These are phyloP conservation scores for Clonostachys rosea DNA, from an alignment of 2,329 filamentous ascomycete species.

Conservation along the genomic window DNA sequence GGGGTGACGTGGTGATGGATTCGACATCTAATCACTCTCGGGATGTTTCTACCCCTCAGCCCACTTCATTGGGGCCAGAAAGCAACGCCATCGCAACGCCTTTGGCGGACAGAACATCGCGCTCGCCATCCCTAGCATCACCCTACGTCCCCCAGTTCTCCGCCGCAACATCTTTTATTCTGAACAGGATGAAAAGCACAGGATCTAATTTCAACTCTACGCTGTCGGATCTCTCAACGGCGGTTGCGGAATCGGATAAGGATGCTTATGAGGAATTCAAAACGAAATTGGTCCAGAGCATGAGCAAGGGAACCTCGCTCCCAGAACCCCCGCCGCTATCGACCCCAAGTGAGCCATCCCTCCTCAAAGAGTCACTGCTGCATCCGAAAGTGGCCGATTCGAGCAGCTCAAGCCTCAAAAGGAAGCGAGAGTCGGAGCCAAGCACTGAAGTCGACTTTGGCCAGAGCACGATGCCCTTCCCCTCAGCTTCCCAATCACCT, in stretches of 20 bases:
- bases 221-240: not conserved
- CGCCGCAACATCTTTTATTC: slow-evolving; percentile 5
- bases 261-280: not conserved
- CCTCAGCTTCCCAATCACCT: not conserved
- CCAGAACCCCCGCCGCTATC: not conserved
- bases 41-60: too few species aligned
- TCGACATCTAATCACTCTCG: too few species aligned
- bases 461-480: slow-evolving; percentile 19
- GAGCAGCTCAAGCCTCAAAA: slow-evolving; percentile 10
- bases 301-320: slow-evolving; percentile 1
- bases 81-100: too few species aligned
- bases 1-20: too few species aligned
- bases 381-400: too few species aligned
- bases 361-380: not conserved
- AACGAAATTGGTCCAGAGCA: not conserved
- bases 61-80: too few species aligned
- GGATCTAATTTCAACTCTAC: not conserved
- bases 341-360: not conserved
- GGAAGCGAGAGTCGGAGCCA: slow-evolving; percentile 15
- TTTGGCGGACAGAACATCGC: too few species aligned
- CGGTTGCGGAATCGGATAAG: not conserved
- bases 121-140: too few species aligned
- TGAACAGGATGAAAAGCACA: slow-evolving; percentile 6
- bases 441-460: slow-evolving; percentile 17
- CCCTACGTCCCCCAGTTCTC: slow-evolving; percentile 7